Evolutionary conservation across 169 alveolate species (phyloP), one percentile per base, ranked within the genome.

Genomic region (Plasmodium fragile): DNA sequence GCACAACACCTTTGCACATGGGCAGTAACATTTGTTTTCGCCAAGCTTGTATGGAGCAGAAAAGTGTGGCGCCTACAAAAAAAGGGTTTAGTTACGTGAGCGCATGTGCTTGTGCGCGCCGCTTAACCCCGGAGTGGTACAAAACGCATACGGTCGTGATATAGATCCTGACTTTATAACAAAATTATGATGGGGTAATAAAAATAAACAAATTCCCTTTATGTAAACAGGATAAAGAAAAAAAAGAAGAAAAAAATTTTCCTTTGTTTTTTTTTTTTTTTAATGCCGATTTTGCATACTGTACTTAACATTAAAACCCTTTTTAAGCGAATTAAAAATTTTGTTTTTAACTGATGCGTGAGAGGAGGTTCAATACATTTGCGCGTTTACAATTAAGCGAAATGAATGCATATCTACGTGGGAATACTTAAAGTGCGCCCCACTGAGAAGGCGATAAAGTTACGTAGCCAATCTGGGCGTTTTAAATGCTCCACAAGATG

Each of bases 201-300:
- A 65, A 65, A 49, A 11, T 49, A 16, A 49, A 65, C 36, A 65
- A 65, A 65, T 1, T 65, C 75, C 6, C 36, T 16, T 65, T 28
- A 65, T 6, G 75, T 5, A 28, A 22, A 22, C n/a, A 65, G 75
- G 75, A 65, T 65, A 7, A 65, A 65, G 36, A 65, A 65, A 65
- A 22, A 65, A 22, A 28, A 65, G n/a, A 65, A 25, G 22, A 5
- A 65, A 65, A 65, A 25, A 28, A 6, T 59, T 59, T 59, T 59
- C 18, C 18, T 59, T 59, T 59, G n/a, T 65, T 65, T 65, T 65
- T 65, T 65, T 65, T 65, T 59, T 59, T 59, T 65, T 65, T 65
- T 65, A 6, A 65, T 65, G 75, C n/a, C 75, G 36, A 65, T 65
- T 65, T 65, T 65, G 75, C n/a, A 65, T 65, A 65, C 36, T 22